Evolutionary conservation across 1,284 basidiomycete genomes (phyloP).

Genomic region (Sporisorium reilianum): DNA sequence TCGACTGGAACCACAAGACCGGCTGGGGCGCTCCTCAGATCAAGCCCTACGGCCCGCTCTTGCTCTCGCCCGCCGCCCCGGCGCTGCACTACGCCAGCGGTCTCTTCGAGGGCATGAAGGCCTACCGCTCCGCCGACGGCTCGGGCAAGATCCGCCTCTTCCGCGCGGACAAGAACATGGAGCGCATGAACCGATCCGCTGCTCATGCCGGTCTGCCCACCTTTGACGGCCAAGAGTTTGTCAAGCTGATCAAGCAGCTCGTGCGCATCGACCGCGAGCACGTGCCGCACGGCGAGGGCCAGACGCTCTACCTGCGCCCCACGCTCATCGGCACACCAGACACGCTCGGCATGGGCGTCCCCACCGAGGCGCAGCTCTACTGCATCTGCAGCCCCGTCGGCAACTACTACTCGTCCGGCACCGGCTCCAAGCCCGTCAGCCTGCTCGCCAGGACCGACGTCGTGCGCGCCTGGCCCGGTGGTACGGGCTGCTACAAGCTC

Average conservation of each 20-base stretch:
- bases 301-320: slow-evolving; percentile 53
- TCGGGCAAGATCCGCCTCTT: slow-evolving; percentile 54
- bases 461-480: slow-evolving; percentile 84
- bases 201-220: slow-evolving; percentile 51
- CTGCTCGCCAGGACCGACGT: slow-evolving; percentile 49
- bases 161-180: slow-evolving; percentile 58
- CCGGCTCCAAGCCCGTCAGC: slow-evolving; percentile 48
- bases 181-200: slow-evolving; percentile 56
- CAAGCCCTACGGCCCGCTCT: slow-evolving; percentile 74
- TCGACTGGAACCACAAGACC: slow-evolving; percentile 79
- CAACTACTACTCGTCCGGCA: slow-evolving; percentile 56
- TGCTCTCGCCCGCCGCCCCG: slow-evolving; percentile 49
- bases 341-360: slow-evolving; percentile 51
- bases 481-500: slow-evolving; percentile 92
- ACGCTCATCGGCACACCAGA: slow-evolving; percentile 55
- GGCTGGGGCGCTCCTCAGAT: slow-evolving; percentile 89
- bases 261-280: slow-evolving; percentile 47
- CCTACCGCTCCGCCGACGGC: slow-evolving; percentile 49
- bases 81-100: slow-evolving; percentile 52
- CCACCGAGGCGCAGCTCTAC: slow-evolving; percentile 55
- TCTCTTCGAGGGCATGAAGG: slow-evolving; percentile 58
- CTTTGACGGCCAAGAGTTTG: slow-evolving; percentile 51
- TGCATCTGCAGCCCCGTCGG: slow-evolving; percentile 60
- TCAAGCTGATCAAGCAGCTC: slow-evolving; percentile 56
- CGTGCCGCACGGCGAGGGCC: slow-evolving; percentile 45